These are phyloP conservation scores for Tylopilus cervinicoccineus DNA, from an alignment of 768 basidiomycete species.

Conservation along the genomic window DNA sequence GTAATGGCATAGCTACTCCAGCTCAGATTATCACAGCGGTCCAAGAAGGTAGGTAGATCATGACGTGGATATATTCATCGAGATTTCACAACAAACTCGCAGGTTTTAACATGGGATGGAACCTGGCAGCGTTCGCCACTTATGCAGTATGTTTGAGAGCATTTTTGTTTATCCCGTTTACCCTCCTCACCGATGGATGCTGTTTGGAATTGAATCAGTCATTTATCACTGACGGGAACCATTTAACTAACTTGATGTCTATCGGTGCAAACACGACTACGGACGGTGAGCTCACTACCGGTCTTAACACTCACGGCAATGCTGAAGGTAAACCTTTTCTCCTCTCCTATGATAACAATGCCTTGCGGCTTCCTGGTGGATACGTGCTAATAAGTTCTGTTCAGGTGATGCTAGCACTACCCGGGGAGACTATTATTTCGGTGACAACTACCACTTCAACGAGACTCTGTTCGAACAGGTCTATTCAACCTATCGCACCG, in stretches of 20 bases:
- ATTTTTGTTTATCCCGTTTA: background rate
- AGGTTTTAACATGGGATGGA: slow-evolving; percentile 26
- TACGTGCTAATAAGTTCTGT: background rate
- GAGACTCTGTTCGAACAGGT: slow-evolving; percentile 23
- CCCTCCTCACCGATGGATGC: background rate
- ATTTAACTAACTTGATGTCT: slow-evolving; percentile 25
- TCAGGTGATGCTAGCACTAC: slow-evolving; percentile 25
- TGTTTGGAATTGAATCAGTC: slow-evolving; percentile 5
- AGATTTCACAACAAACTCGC: background rate
- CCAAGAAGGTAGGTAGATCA: slow-evolving; percentile 15
- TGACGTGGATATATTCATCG: background rate
- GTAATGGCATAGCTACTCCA: slow-evolving; percentile 17
- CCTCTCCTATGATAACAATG: background rate
- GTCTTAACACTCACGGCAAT: slow-evolving; percentile 22
- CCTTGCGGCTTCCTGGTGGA: background rate
- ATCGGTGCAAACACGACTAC: slow-evolving; percentile 22
- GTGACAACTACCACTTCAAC: slow-evolving; percentile 24
- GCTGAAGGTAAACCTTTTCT: slow-evolving; percentile 14
- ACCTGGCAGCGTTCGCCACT: slow-evolving; percentile 18
- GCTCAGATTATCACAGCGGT: slow-evolving; percentile 22
- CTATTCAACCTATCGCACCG: background rate
- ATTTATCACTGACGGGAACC: slow-evolving; percentile 25
- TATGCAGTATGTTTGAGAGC: slow-evolving; percentile 13
- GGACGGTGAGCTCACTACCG: slow-evolving; percentile 8
- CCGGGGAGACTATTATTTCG: slow-evolving; percentile 24